Conservation (phyloP, 1,284 basidiomycete genomes). For the Neonothopanus nambi region DNA sequence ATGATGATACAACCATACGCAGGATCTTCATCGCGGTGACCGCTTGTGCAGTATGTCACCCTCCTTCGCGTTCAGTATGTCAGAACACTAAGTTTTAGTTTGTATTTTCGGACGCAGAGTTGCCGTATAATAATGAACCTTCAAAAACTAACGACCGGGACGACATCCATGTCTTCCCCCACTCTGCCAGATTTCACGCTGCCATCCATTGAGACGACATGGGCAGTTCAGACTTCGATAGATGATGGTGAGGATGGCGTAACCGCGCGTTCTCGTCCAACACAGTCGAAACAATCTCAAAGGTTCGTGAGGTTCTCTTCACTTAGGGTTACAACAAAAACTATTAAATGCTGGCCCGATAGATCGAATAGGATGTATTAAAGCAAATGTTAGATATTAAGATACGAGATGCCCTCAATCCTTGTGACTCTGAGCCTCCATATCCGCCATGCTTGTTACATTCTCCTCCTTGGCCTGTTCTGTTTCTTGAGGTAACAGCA, state of each 20-base stretch:
- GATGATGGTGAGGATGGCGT: no score
- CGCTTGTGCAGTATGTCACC: background rate
- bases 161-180: no score
- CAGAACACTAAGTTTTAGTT: background rate
- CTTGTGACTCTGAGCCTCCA: background rate
- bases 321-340: no score
- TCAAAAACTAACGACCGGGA: background rate
- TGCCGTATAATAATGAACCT: slow-evolving; percentile 3
- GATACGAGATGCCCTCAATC: background rate
- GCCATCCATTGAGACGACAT: no score
- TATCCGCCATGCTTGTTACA: background rate
- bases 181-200: no score
- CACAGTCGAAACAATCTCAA: no score
- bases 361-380: background rate
- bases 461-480: slow-evolving; percentile 29
- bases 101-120: background rate
- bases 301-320: no score
- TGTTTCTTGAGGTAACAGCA: slow-evolving; percentile 58
- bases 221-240: no score
- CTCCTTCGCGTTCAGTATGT: background rate
- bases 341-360: no score
- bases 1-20: background rate
- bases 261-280: no score
- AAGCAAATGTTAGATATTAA: background rate
- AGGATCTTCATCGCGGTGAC: slow-evolving; percentile 3